These are phyloP conservation scores for Hydrangea macrophylla DNA, from an alignment of 148 eudicot species.

Conservation along the genomic window DNA sequence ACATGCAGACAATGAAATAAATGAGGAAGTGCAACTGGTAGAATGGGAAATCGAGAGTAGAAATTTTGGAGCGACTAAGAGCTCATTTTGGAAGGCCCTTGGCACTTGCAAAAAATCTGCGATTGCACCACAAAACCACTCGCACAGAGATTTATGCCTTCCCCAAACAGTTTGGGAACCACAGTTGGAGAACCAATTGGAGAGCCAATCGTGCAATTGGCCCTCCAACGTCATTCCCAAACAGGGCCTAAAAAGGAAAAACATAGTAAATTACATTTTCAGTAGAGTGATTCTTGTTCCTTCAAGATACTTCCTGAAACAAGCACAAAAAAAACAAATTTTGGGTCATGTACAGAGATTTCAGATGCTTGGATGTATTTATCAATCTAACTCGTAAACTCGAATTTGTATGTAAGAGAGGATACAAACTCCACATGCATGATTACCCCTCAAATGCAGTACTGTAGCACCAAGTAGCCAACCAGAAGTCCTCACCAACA, in stretches of 20 bases:
- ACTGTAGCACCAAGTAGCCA: slow-evolving; percentile 89
- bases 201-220: no score
- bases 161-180: no score
- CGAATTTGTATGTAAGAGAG: slow-evolving; percentile 6
- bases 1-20: slow-evolving; percentile 4
- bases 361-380: neutral
- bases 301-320: slow-evolving; percentile 78
- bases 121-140: no score
- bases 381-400: slow-evolving; percentile 1
- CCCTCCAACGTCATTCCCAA: no score
- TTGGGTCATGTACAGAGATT: slow-evolving; percentile 10
- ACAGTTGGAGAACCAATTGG: no score
- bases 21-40: neutral
- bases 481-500: slow-evolving; percentile 94
- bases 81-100: no score
- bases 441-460: slow-evolving; percentile 77
- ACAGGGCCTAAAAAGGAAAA: slow-evolving; percentile 7
- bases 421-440: slow-evolving; percentile 10
- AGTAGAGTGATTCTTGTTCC: slow-evolving; percentile 89
- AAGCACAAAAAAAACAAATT: slow-evolving; percentile 16
- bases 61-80: neutral
- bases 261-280: slow-evolving; percentile 49
- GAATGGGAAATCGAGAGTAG: slow-evolving; percentile 2
- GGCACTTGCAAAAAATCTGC: no score
- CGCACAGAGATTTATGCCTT: no score